phyloP scores from a whole-genome alignment of 176 grass and related monocot genomes.

The barley (Hordeum vulgare) region DNA sequence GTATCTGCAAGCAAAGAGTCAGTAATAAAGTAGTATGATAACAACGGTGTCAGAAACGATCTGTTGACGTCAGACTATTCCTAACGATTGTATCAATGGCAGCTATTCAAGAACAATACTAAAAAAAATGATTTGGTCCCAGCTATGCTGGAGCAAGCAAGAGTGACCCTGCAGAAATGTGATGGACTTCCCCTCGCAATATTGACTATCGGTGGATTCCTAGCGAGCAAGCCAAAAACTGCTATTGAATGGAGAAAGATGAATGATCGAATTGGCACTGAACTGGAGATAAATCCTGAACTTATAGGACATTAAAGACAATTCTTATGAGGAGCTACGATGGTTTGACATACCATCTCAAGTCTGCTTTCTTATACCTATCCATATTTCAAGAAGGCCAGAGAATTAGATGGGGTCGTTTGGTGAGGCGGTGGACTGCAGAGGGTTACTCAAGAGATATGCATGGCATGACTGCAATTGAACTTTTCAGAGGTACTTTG shows the following conservation, averaged over 20 bases:
- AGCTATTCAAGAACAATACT: too few species aligned
- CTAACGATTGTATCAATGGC: too few species aligned
- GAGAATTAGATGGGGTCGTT: neutral
- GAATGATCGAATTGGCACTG: neutral
- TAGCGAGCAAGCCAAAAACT: slow-evolving; percentile 14
- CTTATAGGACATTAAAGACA: neutral
- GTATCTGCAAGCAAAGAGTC: too few species aligned
- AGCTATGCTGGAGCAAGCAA: too few species aligned
- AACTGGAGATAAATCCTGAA: slow-evolving; percentile 13
- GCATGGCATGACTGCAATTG: neutral
- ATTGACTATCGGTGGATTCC: slow-evolving; percentile 23
- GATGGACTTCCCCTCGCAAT: slow-evolving; percentile 44
- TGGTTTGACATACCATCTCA: too few species aligned
- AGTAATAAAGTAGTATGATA: too few species aligned
- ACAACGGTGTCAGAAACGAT: too few species aligned
- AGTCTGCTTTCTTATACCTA: slow-evolving; percentile 30
- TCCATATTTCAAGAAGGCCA: slow-evolving; percentile 14
- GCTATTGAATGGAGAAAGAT: slow-evolving; percentile 20
- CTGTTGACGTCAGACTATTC: too few species aligned
- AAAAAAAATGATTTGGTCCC: too few species aligned
- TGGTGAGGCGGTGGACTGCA: slow-evolving; percentile 31
- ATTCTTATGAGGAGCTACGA: too few species aligned
- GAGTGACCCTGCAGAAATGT: too few species aligned
- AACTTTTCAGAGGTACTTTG: neutral
- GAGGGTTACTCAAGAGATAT: neutral